phyloP scores from a whole-genome alignment of 345 rosid genomes.

The Isatis tinctoria region DNA sequence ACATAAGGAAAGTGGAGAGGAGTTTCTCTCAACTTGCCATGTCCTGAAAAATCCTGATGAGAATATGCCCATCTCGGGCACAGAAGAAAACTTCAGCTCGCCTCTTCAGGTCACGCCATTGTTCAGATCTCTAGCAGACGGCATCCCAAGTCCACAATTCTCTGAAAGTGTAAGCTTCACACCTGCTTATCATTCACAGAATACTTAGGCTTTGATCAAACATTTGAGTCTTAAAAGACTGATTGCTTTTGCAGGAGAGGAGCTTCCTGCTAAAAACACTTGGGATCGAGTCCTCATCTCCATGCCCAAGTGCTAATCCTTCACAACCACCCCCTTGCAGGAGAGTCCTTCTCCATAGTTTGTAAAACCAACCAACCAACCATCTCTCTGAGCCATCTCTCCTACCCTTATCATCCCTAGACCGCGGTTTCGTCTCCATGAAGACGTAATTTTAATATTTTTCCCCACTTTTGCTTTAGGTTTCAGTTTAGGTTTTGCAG shows the following conservation, averaged over 20 bases:
- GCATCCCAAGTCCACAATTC: conserved; percentile 93
- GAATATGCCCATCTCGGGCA: conserved; percentile 42
- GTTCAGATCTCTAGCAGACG: conserved; percentile 96
- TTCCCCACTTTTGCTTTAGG: conserved; percentile 21
- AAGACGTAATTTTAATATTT: conserved; percentile 19
- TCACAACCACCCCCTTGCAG: conserved; percentile 84
- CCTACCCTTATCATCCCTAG: background rate
- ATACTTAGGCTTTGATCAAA: background rate
- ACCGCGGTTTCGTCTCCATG: conserved; percentile 25
- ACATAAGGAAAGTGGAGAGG: conserved; percentile 43
- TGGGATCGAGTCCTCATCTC: conserved; percentile 71
- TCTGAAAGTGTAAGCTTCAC: conserved; percentile 85
- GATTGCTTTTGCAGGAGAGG: conserved; percentile 62
- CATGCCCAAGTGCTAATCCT: conserved; percentile 53
- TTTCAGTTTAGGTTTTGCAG: conserved; percentile 51
- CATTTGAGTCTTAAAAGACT: background rate
- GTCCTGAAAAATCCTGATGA: conserved; percentile 33
- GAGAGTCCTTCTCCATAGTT: conserved; percentile 92
- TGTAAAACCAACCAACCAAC: conserved; percentile 38
- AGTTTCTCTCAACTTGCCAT: conserved; percentile 40
- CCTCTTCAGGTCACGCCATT: conserved; percentile 86
- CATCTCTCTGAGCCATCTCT: background rate
- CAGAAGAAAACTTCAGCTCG: conserved; percentile 57
- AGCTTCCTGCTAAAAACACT: conserved; percentile 86
- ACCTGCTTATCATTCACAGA: background rate